Percentiles rank a stretch among this genome's conserved stretches.
These are phyloP conservation scores for Scortechinia acanthostroma DNA, from an alignment of 2,329 filamentous ascomycete species.

Conservation along the genomic window DNA sequence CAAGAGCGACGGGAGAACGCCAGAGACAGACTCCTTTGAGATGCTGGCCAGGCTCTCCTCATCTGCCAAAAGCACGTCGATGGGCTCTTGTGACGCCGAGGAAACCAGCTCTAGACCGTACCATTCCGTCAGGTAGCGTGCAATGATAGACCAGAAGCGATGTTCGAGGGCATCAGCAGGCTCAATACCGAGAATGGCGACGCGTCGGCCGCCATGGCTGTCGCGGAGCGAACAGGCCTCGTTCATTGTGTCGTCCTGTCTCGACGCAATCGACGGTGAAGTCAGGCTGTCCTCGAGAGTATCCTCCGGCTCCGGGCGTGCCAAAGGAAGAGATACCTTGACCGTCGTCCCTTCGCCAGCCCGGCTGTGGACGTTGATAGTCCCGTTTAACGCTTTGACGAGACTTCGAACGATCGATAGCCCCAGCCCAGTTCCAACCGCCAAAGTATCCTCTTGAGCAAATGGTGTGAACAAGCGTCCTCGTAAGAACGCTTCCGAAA, in stretches of 20 bases:
- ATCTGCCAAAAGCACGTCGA: not conserved
- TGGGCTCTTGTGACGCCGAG: not conserved
- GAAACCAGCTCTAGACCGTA: not conserved
- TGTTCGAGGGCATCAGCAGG: not conserved
- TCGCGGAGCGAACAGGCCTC: not conserved
- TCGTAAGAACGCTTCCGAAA: not conserved
- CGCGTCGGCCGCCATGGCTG: not conserved
- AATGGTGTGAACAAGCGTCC: not conserved
- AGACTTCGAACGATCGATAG: not conserved
- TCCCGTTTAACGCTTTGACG: not conserved
- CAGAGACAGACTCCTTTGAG: not conserved
- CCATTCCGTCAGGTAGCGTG: not conserved
- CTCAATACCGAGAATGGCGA: not conserved
- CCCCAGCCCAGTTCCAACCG: not conserved
- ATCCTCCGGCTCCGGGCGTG: not conserved
- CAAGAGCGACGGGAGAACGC: not conserved
- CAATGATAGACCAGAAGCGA: not conserved
- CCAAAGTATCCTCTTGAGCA: not conserved
- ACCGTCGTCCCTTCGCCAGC: not conserved
- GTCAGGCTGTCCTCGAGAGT: not conserved
- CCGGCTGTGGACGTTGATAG: not conserved
- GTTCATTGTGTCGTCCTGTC: not conserved
- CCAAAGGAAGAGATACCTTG: not conserved
- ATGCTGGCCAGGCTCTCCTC: not conserved
- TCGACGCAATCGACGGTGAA: not conserved